Evolutionary conservation across 768 basidiomycete genomes (phyloP).

Genomic region (Mycena galericulata): DNA sequence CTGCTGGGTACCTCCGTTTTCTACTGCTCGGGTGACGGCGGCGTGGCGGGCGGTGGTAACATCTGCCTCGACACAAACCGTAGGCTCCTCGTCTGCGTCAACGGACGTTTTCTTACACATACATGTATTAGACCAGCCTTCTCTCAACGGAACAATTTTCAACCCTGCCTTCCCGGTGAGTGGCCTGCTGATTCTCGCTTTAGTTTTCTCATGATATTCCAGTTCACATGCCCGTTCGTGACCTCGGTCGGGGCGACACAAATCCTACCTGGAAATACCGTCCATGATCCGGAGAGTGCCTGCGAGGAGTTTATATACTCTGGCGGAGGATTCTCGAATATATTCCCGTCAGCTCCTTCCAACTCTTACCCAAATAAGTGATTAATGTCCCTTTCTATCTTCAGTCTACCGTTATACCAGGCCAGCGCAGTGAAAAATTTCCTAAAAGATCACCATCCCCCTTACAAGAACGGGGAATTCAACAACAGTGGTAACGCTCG

Average conservation of each 20-base stretch:
- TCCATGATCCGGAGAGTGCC: conserved; percentile 58
- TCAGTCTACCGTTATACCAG: conserved; percentile 60
- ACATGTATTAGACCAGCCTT: conserved; percentile 28
- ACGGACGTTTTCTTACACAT: not conserved
- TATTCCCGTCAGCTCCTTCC: conserved; percentile 48
- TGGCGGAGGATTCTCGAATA: conserved; percentile 66
- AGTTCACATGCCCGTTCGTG: conserved; percentile 61
- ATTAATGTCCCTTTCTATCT: too few species aligned
- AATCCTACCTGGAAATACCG: conserved; percentile 55
- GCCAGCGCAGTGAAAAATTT: conserved; percentile 53
- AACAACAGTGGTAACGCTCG: conserved; percentile 61
- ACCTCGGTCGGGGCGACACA: conserved; percentile 67
- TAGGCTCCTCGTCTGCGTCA: not conserved
- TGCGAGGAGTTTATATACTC: too few species aligned
- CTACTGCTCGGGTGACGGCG: conserved; percentile 51
- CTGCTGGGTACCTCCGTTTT: conserved; percentile 51
- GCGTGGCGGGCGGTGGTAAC: conserved; percentile 50
- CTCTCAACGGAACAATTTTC: conserved; percentile 37
- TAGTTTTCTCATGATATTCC: not conserved
- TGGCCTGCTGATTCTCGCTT: too few species aligned
- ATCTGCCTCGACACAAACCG: conserved; percentile 39
- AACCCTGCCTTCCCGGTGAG: conserved; percentile 39
- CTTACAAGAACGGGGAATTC: conserved; percentile 55
- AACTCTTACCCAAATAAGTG: not conserved
- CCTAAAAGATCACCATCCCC: conserved; percentile 52